phyloP scores from a whole-genome alignment of 805 yeast genomes.

The Saccharomycopsis fermentans region DNA sequence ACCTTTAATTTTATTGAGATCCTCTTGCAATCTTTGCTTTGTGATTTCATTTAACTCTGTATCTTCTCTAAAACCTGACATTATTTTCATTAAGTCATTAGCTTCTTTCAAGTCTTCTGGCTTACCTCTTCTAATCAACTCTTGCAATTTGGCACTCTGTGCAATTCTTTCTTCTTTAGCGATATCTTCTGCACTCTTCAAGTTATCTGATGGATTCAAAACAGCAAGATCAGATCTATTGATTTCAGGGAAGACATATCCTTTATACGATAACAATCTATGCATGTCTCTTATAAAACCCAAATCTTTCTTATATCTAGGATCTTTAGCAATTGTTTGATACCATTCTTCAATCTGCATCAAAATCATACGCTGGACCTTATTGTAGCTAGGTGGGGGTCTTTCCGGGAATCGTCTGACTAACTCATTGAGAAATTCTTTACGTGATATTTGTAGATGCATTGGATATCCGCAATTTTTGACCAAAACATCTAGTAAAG shows the following conservation, averaged over 20 bases:
- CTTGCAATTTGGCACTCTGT: conserved; percentile 91
- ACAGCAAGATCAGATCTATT: conserved; percentile 89
- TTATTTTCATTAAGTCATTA: conserved; percentile 89
- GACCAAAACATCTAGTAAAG: conserved; percentile 78
- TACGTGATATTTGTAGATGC: conserved; percentile 88
- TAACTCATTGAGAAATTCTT: conserved; percentile 87
- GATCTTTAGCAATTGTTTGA: conserved; percentile 83
- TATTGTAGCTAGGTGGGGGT: conserved; percentile 77
- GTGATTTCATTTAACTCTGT: conserved; percentile 52
- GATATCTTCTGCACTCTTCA: conserved; percentile 81
- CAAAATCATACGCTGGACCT: conserved; percentile 74
- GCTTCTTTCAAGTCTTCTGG: conserved; percentile 96
- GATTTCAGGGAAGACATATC: conserved; percentile 88
- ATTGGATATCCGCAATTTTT: conserved; percentile 98
- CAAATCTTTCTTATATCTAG: conserved; percentile 83
- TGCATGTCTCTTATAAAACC: conserved; percentile 95
- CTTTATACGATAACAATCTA: conserved; percentile 77
- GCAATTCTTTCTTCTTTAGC: conserved; percentile 89
- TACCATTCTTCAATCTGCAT: conserved; percentile 96
- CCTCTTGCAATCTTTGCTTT: conserved; percentile 70
- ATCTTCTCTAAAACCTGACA: conserved; percentile 96
- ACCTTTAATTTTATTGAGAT: conserved; percentile 70
- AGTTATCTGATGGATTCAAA: conserved; percentile 75
- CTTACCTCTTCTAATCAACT: conserved; percentile 86
- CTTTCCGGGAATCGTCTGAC: conserved; percentile 91